Conservation (phyloP, 139 green algal species). For the Chlamydomonas incerta region DNA sequence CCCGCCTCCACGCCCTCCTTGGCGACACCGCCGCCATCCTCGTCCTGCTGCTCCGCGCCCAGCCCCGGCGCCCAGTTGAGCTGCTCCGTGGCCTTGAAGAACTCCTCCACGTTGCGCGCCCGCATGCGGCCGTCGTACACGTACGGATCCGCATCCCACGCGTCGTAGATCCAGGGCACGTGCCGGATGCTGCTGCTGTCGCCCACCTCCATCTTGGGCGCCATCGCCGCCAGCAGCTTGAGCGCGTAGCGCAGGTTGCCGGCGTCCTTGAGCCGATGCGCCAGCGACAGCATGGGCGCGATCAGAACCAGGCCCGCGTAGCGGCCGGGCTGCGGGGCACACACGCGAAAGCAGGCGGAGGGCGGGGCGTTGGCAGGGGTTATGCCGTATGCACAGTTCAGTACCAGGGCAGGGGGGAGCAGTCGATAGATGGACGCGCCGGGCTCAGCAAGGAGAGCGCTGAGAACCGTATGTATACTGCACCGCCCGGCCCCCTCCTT, state of each 20-base stretch:
- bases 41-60: too few species aligned
- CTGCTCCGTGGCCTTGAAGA: constrained; percentile 55
- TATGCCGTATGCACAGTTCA: too few species aligned
- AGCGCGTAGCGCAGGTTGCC: constrained; percentile 68
- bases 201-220: constrained; percentile 56
- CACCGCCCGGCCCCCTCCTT: too few species aligned
- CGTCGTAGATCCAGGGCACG: constrained; percentile 65
- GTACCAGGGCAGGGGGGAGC: too few species aligned
- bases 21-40: constrained; percentile 4
- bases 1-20: constrained; percentile 43
- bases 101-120: constrained; percentile 55
- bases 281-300: constrained; percentile 57
- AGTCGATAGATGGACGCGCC: too few species aligned
- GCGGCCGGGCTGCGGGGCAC: constrained; percentile 7
- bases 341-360: too few species aligned
- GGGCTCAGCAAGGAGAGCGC: too few species aligned
- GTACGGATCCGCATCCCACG: constrained; percentile 54
- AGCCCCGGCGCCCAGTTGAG: not conserved
- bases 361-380: too few species aligned
- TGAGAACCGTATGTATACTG: too few species aligned
- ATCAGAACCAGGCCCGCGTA: constrained; percentile 55
- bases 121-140: constrained; percentile 22
- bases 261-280: constrained; percentile 55
- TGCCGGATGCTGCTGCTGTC: constrained; percentile 56
- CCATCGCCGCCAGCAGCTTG: too few species aligned